Percentiles rank a stretch among this genome's conserved stretches.
Evolutionary conservation across 495 filamentous ascomycete species (phyloP).

Genomic region (Aspergillus biplanus): DNA sequence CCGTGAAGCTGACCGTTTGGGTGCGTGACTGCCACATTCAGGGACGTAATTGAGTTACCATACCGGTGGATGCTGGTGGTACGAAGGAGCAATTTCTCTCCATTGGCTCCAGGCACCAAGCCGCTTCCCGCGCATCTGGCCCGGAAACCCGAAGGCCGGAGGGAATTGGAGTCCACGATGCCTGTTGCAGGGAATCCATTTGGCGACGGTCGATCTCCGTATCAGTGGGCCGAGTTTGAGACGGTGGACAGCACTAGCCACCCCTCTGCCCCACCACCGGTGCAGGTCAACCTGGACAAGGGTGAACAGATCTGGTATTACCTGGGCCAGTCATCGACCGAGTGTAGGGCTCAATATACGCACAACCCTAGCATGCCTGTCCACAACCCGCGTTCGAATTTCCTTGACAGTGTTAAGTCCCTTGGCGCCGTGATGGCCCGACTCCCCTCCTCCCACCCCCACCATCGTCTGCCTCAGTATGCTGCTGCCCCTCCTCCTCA

Average conservation of each 20-base stretch:
- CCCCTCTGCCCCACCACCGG: constrained; percentile 53
- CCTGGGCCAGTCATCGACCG: constrained; percentile 82
- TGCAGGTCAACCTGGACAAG: constrained; percentile 66
- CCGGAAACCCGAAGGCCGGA: constrained; percentile 51
- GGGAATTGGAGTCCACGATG: constrained; percentile 50
- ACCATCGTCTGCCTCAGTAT: constrained; percentile 37
- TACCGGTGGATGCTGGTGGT: constrained; percentile 60
- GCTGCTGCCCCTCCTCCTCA: constrained; percentile 30
- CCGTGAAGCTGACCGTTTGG: constrained; percentile 18
- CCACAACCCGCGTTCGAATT: constrained; percentile 62
- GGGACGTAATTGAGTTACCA: constrained; percentile 57
- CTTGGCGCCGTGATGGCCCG: constrained; percentile 41
- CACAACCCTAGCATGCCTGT: constrained; percentile 67
- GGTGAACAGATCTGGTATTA: constrained; percentile 87
- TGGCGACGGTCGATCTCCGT: constrained; percentile 56
- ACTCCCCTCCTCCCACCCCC: constrained; percentile 41
- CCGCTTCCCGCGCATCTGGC: constrained; percentile 61
- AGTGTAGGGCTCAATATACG: constrained; percentile 90
- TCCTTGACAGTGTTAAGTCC: constrained; percentile 58
- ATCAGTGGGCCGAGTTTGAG: constrained; percentile 85
- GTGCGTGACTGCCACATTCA: constrained; percentile 21
- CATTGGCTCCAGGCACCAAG: constrained; percentile 58
- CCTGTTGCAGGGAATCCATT: constrained; percentile 63
- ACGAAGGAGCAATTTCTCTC: constrained; percentile 54
- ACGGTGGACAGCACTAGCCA: constrained; percentile 50